Evolutionary conservation across 108 stramenopile species (phyloP), one percentile per base, ranked within the genome.

Genomic region (Cafeteria roenbergensis): DNA sequence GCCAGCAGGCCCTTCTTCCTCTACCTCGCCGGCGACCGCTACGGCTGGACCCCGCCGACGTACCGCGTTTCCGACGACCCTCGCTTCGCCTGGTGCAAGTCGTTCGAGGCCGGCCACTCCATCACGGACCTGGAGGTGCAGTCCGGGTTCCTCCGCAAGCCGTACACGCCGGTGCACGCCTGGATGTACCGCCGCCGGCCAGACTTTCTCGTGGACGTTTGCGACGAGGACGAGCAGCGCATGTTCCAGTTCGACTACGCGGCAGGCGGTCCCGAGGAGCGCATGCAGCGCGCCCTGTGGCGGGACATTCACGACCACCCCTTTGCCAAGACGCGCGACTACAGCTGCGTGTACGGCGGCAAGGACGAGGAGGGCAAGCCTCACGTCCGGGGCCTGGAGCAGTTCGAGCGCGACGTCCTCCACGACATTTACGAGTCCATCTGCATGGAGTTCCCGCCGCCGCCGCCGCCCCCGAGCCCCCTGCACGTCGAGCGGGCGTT

Each of bases 1-100:
- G 24, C 28, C 34, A 35, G 51, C 61, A 35, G 68, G 1, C 68
- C 68, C 8, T 69, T 69, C 51, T 69, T 63, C 48, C 26, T 69
- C 24, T 64, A 20, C 24, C 51, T 69, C 17, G 8, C 29, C 31
- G 68, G 68, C 4, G 68, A 69, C 36, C 62, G 68, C 21, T 69
- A 69, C 32, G 68, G 68, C 14, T 69, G 68, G 68, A 28, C 3
- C 24, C 59, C 59, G 2, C 59, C 59, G 2, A 61, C 9, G 20
- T 61, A 61, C 37, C 59, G 59, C n/a, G 59, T 61, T 2, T 61
- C 59, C 1, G 59, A 61, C 21, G n/a, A n/a, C n/a, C n/a, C n/a
- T n/a, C 9, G 22, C 2, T 61, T 61, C 37, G 22, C 9, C 22
- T 61, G 59, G 59, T 21, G 17, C 59, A 28, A 32, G 17, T 21